Evolutionary conservation across 2,329 filamentous ascomycete species (phyloP), one percentile per base, ranked within the genome.

Genomic region (Sporothrix phasma): DNA sequence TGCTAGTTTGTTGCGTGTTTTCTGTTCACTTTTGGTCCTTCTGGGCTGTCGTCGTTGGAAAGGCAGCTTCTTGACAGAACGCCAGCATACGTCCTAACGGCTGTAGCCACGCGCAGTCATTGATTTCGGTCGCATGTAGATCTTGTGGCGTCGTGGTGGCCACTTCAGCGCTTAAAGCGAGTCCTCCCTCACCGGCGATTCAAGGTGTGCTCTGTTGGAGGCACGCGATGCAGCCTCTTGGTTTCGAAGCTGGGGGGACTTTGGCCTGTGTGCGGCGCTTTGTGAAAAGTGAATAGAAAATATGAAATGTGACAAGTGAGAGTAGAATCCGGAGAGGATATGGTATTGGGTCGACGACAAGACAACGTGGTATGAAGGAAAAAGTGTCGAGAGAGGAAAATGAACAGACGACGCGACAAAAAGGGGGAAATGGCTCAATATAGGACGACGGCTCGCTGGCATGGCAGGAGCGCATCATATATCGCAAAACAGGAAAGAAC

Each of bases 401-500:
- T 10, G 41, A 17, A 49, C 17, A 47, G 45, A 49, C 26, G 45
- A 41, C 13, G 19, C 34, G 31, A 19, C 15, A 2, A 11, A 31
- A 11, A 26, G 37, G 29, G 24, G 39, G 31, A 17, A 2, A 3
- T 24, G 13, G 31, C 15, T 3, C 17, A 61, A 15, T 13, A 26
- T 11, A 17, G 13, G 22, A 53, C 8, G 4, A 17, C 8, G 34
- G 8, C 10, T 11, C 34, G 10, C 34, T 61, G n/a, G 29, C 19
- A 37, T 8, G 59, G 45, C 13, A 62, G 39, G 34, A 43, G 34
- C 46, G 10, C 6, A 10, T 37, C 34, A 13, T 37, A 43, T n/a
- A 31, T 62, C 17, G 46, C 34, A 53, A 24, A 62, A 53, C 5
- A 31, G 60, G 60, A 54, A 62, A 62, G 61, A 62, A 39, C 61